These are phyloP conservation scores for Lotus japonicus DNA, from an alignment of 306 rosid genomes.

Conservation along the genomic window DNA sequence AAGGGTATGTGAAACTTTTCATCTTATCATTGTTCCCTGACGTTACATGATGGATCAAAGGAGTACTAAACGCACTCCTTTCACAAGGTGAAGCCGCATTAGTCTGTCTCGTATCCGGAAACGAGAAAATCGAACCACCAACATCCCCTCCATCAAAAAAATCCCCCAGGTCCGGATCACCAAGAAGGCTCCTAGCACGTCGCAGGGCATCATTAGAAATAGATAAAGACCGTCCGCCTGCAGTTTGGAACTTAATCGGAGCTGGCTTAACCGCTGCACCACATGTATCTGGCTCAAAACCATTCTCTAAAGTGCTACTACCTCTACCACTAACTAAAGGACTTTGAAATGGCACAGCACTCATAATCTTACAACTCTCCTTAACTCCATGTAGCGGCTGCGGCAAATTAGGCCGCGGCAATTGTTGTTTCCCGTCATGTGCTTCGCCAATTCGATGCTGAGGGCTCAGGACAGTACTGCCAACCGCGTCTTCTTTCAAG, in stretches of 20 bases:
- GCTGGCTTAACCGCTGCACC: slow-evolving; percentile 29
- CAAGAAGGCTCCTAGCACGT: slow-evolving; percentile 84
- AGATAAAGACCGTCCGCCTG: slow-evolving; percentile 84
- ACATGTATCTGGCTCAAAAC: slow-evolving; percentile 16
- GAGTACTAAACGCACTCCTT: slow-evolving; percentile 29
- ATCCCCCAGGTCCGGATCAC: slow-evolving; percentile 74
- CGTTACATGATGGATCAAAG: slow-evolving; percentile 19
- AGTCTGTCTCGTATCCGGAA: slow-evolving; percentile 21
- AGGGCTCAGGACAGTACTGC: slow-evolving; percentile 25
- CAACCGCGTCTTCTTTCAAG: slow-evolving; percentile 29
- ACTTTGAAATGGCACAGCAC: slow-evolving; percentile 14
- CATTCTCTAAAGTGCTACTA: slow-evolving; percentile 15
- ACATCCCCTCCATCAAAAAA: slow-evolving; percentile 45
- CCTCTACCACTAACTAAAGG: slow-evolving; percentile 26
- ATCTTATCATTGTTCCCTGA: slow-evolving; percentile 16
- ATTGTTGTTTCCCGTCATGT: not conserved
- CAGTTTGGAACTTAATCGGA: slow-evolving; percentile 69
- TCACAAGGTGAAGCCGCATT: slow-evolving; percentile 1
- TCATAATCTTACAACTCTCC: slow-evolving; percentile 7
- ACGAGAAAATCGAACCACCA: slow-evolving; percentile 21
- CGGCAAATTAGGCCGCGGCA: not conserved
- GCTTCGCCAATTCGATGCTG: slow-evolving; percentile 11
- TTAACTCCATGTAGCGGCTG: slow-evolving; percentile 14
- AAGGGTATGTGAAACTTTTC: slow-evolving; percentile 45
- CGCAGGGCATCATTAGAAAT: slow-evolving; percentile 66